These are phyloP conservation scores for Cystofilobasidium capitatum DNA, from an alignment of 768 basidiomycete species.

Conservation along the genomic window DNA sequence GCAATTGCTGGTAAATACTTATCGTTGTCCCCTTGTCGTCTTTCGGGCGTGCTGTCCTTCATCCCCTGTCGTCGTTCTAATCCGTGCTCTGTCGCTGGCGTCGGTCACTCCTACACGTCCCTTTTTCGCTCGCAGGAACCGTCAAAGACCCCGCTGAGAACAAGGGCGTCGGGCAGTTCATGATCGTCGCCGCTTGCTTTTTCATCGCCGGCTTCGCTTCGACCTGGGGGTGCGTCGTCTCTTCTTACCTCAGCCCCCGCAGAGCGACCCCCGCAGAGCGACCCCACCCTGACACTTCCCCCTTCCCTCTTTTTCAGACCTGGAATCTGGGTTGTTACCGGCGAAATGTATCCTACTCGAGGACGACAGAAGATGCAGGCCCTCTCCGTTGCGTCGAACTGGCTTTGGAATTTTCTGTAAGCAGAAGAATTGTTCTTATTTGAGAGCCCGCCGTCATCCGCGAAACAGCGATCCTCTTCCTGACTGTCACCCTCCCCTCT, in stretches of 20 bases:
- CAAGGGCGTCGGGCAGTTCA: conserved; percentile 46
- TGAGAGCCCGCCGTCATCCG: too few relatives aligned
- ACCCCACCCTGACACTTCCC: neutral
- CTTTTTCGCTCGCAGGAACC: conserved; percentile 63
- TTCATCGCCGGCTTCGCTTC: conserved; percentile 63
- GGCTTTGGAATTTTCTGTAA: neutral
- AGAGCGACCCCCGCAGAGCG: too few relatives aligned
- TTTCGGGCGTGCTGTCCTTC: neutral
- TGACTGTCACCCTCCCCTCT: conserved; percentile 37
- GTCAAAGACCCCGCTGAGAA: conserved; percentile 49
- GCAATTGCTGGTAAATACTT: neutral
- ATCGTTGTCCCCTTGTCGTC: neutral
- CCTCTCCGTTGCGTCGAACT: conserved; percentile 6
- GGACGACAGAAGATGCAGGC: conserved; percentile 40
- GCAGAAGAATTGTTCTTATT: neutral
- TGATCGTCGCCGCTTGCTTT: conserved; percentile 20
- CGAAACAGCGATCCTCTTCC: neutral
- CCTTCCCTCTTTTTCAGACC: conserved; percentile 44
- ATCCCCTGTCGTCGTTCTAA: neutral
- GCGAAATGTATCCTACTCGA: conserved; percentile 64
- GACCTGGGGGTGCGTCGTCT: conserved; percentile 39
- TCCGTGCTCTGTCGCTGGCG: conserved; percentile 38
- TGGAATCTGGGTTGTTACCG: conserved; percentile 67
- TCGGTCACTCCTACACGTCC: too few relatives aligned
- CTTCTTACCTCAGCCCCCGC: neutral